Base-by-base conservation (phyloP, 2,329 filamentous ascomycete species). In the Trichoderma semiorbis region DNA sequence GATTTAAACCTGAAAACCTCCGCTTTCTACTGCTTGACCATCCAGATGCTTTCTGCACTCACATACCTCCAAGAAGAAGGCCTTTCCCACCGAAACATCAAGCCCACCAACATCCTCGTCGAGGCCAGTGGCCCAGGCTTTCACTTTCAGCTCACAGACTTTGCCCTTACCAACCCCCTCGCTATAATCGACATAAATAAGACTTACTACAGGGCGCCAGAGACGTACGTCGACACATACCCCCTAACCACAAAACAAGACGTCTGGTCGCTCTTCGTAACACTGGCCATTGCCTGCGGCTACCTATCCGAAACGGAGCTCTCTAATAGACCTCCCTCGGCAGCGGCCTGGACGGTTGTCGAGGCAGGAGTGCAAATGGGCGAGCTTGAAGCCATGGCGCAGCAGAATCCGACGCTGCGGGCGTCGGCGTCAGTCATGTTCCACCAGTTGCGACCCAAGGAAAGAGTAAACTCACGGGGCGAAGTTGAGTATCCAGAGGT, bases 31-130 rank as follows among this genome's bases (percentile, higher is more conserved):
- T 43, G 34, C 65, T 11, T 68, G 34, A 60, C 65, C 0, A 32
- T 68, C 16, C 65, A 68, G 34, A 58, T 68, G 65, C 65, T 68
- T 24, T 68, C 65, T 1, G 65, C 53, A 8, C 53, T 68, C 65
- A 58, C 34, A 12, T 68, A 32, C 11, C 65, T 68, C 65, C 50
- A 68, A 30, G 50, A 43, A 7, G 65, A 58, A 28, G 65, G 65
- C 11, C 30, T 68, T 3, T 58, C 24, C 18, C 65, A 68, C 26
- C 24, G 53, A 14, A 43, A 58, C 53, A 24, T 68, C 65, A 68
- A 68, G 18, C 65, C 65, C 34, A 47, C 24, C 24, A 68, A 68
- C 24, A 30, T 68, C 32, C 53, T 68, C 16, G 65, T 68, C 32
- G 53, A 68, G 21, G 5, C 32, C 32, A 43, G 4, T 30, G 57